Evolutionary conservation across 2,329 filamentous ascomycete genomes (phyloP), one percentile per base, ranked within the genome.

Genomic region (Zalaria sp.): DNA sequence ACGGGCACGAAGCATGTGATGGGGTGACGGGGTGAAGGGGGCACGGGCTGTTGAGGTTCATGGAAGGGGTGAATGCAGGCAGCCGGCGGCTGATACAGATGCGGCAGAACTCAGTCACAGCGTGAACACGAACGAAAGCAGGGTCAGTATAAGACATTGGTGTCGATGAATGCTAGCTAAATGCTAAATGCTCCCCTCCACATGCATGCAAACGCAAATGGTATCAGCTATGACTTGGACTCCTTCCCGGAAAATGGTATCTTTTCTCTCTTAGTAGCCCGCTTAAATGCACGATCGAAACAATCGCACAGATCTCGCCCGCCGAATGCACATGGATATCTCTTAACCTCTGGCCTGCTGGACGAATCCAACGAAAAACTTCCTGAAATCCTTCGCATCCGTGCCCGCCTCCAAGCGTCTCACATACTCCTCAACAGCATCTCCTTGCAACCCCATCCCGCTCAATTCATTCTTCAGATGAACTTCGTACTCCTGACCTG

Each of bases 401-500:
- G 52, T 54, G 53, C 60, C 35, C 42, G 43, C n/a, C 29, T 46
- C 37, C 49, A 81, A 65, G 7, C 64, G 66, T 48, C 73, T 68
- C 37, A 88, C 63, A 53, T 84, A 88, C 35, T 69, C 68, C 11
- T 77, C 70, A 44, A 84, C 76, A 0, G 65, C 64, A 51, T 79
- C 81, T 48, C 74, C 76, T 42, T 77, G 72, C 25, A 81, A 70
- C 0, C 80, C 80, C 49, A 86, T 66, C 37, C 67, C 71, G 0
- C 76, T 70, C 50, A 88, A 75, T 43, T 87, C 72, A 2, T 68
- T 66, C 50, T 77, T 76, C 37, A 89, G 61, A 53, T 83, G 73
- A 46, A 75, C 72, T 25, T 89, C 72, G 58, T 94, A 96, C 43
- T 77, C 72, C 40, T 83, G 75, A 26, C 91, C 91, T 8, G 85